Evolutionary conservation across 257 asterid species (phyloP).

Genomic region (Cruciata laevipes): DNA sequence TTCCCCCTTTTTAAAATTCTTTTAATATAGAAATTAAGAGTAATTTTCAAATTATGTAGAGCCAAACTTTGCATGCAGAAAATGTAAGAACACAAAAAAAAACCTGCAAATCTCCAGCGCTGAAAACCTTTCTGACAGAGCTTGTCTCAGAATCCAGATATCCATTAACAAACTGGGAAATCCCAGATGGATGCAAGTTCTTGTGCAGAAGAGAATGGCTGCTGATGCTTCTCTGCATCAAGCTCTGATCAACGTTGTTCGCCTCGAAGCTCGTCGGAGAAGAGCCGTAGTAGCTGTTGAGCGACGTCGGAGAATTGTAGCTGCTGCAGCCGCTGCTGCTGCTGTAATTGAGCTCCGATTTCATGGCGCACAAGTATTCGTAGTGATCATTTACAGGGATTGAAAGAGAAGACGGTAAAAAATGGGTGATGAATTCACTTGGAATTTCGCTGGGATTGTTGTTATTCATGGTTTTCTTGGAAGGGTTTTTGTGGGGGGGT

Average conservation of each 20-base stretch:
- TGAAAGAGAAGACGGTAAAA: conserved; percentile 32
- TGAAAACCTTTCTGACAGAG: conserved; percentile 50
- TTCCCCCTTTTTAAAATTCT: background rate
- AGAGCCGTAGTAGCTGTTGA: conserved; percentile 32
- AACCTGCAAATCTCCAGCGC: conserved; percentile 68
- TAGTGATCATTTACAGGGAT: conserved; percentile 39
- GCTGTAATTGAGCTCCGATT: conserved; percentile 46
- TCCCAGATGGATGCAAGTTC: conserved; percentile 35
- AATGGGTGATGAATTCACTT: conserved; percentile 27
- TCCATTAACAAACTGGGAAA: conserved; percentile 30
- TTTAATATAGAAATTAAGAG: too few species aligned
- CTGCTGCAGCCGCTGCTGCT: conserved; percentile 66
- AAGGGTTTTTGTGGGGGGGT: conserved; percentile 15
- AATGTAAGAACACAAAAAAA: background rate
- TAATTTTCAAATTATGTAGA: background rate
- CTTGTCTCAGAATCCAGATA: conserved; percentile 37
- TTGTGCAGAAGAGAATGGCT: conserved; percentile 56
- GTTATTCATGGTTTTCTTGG: conserved; percentile 4
- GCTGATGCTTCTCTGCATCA: conserved; percentile 62
- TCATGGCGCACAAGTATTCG: conserved; percentile 39
- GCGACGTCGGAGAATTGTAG: conserved; percentile 50
- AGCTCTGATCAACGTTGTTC: conserved; percentile 23
- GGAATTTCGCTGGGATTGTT: conserved; percentile 4
- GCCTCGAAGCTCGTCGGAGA: conserved; percentile 26
- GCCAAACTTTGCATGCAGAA: conserved; percentile 2